A percentile compares a stretch with the other conserved stretches of the same genome.
Evolutionary conservation across 2,329 filamentous ascomycete genomes (phyloP).

Genomic region (Ophiostoma sp.): DNA sequence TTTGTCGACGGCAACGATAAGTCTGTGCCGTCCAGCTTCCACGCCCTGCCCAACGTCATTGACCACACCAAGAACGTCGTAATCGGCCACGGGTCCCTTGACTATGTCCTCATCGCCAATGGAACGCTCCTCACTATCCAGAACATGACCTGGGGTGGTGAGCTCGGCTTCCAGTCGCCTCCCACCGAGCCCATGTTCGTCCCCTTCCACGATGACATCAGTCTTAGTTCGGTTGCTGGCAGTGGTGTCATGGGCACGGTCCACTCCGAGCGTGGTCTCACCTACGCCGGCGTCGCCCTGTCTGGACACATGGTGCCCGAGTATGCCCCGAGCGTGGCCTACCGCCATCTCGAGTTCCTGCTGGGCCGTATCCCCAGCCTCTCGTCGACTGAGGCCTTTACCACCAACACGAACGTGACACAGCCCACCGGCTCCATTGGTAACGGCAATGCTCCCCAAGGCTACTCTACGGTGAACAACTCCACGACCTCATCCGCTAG

Average conservation of each 20-base stretch:
- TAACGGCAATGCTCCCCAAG: conserved; percentile 36
- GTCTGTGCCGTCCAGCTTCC: conserved; percentile 54
- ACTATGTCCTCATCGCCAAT: conserved; percentile 67
- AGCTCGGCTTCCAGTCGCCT: conserved; percentile 64
- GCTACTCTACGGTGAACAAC: conserved; percentile 25
- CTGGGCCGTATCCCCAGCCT: conserved; percentile 67
- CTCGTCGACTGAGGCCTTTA: conserved; percentile 43
- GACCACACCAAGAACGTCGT: conserved; percentile 72
- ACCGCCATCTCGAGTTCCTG: conserved; percentile 72
- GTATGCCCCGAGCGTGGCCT: conserved; percentile 67
- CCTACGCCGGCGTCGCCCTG: conserved; percentile 64
- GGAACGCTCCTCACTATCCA: conserved; percentile 72
- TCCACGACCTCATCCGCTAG: neutral
- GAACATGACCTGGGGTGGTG: conserved; percentile 78
- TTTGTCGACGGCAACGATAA: conserved; percentile 49
- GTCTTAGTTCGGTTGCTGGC: conserved; percentile 36
- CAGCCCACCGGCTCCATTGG: conserved; percentile 35
- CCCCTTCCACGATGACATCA: conserved; percentile 58
- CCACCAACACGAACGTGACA: conserved; percentile 30
- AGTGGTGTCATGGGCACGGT: conserved; percentile 67
- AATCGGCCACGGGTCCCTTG: conserved; percentile 69
- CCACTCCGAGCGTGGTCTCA: conserved; percentile 74
- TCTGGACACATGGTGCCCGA: conserved; percentile 69
- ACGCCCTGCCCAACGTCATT: conserved; percentile 69
- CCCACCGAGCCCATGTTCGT: conserved; percentile 68